Percentiles rank a stretch among this genome's conserved stretches.
phyloP scores from a whole-genome alignment of 805 yeast genomes.

The Dipodascus albidus region DNA sequence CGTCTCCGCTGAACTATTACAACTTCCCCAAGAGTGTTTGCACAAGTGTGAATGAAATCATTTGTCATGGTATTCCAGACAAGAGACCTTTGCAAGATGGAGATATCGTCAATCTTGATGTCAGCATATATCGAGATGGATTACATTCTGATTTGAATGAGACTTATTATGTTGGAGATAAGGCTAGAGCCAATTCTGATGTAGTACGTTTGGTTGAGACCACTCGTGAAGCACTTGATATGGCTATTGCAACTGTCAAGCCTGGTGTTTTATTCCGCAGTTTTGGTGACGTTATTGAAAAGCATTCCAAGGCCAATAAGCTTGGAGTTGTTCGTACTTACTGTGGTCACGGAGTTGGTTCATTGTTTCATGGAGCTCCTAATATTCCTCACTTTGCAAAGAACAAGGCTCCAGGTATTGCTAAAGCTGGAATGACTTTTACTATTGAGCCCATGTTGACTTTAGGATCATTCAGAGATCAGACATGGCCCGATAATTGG shows the following conservation, averaged over 20 bases:
- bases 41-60: conserved; percentile 87
- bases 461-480: conserved; percentile 69
- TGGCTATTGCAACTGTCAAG: conserved; percentile 74
- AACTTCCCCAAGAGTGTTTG: conserved; percentile 88
- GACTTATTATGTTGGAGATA: conserved; percentile 92
- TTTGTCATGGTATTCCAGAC: conserved; percentile 97
- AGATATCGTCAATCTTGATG: conserved; percentile 86
- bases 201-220: conserved; percentile 86
- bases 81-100: conserved; percentile 80
- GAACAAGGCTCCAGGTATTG: conserved; percentile 86
- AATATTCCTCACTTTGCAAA: conserved; percentile 89
- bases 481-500: conserved; percentile 97
- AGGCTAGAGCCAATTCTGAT: conserved; percentile 67
- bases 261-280: conserved; percentile 87
- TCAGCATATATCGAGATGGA: conserved; percentile 75
- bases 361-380: conserved; percentile 83
- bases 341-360: conserved; percentile 90
- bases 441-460: conserved; percentile 97
- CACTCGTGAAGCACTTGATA: conserved; percentile 74
- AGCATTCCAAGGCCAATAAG: conserved; percentile 64
- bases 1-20: conserved; percentile 90
- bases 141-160: conserved; percentile 92
- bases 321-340: conserved; percentile 84
- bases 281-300: conserved; percentile 79
- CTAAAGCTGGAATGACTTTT: conserved; percentile 92